These are phyloP conservation scores for Tardiomyces digboiensis DNA, from an alignment of 1,139 yeast species.

Conservation along the genomic window DNA sequence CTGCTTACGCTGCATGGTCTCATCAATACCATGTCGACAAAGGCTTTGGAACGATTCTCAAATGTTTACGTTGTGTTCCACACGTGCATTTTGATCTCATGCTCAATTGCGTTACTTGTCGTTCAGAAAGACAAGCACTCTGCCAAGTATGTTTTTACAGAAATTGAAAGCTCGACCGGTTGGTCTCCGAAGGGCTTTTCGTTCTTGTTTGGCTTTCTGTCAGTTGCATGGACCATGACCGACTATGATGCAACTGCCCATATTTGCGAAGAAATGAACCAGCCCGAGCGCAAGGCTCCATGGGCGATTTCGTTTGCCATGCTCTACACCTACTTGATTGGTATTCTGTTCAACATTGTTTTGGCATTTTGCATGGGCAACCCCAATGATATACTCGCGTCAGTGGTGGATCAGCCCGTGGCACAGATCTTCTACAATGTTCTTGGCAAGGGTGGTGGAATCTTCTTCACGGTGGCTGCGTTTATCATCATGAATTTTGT, in stretches of 20 bases:
- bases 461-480: conserved; percentile 19
- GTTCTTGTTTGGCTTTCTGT: conserved; percentile 14
- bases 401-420: conserved; percentile 47
- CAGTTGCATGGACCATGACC: conserved; percentile 26
- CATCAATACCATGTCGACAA: conserved; percentile 35
- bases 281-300: conserved; percentile 14
- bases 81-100: conserved; percentile 32
- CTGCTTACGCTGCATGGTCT: conserved; percentile 32
- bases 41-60: conserved; percentile 31
- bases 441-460: conserved; percentile 40
- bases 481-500: conserved; percentile 34
- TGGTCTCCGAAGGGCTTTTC: conserved; percentile 20
- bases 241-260: conserved; percentile 74
- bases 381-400: conserved; percentile 34
- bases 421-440: conserved; percentile 52
- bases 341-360: conserved; percentile 29
- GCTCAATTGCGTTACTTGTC: conserved; percentile 23
- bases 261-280: conserved; percentile 39
- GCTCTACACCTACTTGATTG: conserved; percentile 14
- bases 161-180: conserved; percentile 23
- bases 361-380: conserved; percentile 50
- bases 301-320: conserved; percentile 16
- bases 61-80: conserved; percentile 35
- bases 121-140: conserved; percentile 20
- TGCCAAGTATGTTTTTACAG: conserved; percentile 25